These are phyloP conservation scores for Heliocybe sulcata DNA, from an alignment of 1,284 basidiomycete species.

Conservation along the genomic window DNA sequence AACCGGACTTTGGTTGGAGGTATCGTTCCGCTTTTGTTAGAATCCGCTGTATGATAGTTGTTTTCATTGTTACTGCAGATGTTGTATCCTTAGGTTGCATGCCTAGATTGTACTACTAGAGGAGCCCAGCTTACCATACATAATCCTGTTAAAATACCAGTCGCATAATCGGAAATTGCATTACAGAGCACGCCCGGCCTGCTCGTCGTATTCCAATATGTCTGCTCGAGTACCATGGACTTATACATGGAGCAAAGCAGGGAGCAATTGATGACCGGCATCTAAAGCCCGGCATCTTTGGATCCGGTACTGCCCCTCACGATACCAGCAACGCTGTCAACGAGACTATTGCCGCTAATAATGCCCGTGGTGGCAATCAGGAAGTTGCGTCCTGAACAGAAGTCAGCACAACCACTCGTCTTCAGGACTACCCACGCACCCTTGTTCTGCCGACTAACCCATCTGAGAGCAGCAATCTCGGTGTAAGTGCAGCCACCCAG, in stretches of 20 bases:
- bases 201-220: too few species aligned
- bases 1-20: too few species aligned
- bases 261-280: neutral
- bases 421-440: conserved; percentile 35
- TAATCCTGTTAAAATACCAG: too few species aligned
- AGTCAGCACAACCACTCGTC: conserved; percentile 5
- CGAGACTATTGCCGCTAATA: conserved; percentile 67
- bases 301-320: conserved; percentile 16
- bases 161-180: too few species aligned
- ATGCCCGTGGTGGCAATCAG: conserved; percentile 87
- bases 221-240: too few species aligned
- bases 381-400: conserved; percentile 64
- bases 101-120: too few species aligned
- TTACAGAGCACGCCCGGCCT: too few species aligned
- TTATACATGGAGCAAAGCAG: neutral
- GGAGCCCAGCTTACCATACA: too few species aligned
- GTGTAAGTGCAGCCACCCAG: conserved; percentile 98
- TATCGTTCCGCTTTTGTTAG: too few species aligned
- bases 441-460: conserved; percentile 79
- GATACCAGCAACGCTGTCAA: conserved; percentile 59
- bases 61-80: too few species aligned
- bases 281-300: conserved; percentile 24
- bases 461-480: conserved; percentile 91
- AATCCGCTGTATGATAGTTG: too few species aligned
- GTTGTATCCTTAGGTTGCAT: too few species aligned